Evolutionary conservation across 208 protist genomes (phyloP).

Genomic region (Leptomonas pyrrhocoris): DNA sequence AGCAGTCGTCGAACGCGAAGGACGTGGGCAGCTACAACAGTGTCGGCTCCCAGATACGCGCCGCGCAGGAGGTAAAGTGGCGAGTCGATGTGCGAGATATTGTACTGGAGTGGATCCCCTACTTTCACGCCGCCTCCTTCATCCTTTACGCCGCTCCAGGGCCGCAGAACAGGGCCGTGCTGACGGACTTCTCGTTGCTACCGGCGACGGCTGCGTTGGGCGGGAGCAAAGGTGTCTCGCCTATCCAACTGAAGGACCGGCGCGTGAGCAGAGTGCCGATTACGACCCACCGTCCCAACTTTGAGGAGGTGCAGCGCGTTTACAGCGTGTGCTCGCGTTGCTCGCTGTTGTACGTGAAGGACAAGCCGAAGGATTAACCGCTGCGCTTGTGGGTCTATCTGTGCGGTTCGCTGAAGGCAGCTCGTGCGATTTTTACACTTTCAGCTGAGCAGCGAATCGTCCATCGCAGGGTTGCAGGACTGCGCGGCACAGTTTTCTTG

Average conservation of each 20-base stretch:
- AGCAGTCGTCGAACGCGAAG: conserved; percentile 86
- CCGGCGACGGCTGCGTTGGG: conserved; percentile 13
- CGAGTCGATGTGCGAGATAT: conserved; percentile 75
- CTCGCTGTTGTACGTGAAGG: conserved; percentile 50
- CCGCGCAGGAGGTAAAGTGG: conserved; percentile 88
- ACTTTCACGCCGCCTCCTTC: conserved; percentile 69
- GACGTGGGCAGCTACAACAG: conserved; percentile 78
- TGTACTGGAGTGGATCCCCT: conserved; percentile 71
- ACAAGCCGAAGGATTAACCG: conserved; percentile 5
- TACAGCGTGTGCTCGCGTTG: conserved; percentile 54
- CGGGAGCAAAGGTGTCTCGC: conserved; percentile 42
- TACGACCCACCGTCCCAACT: conserved; percentile 82
- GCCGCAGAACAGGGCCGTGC: conserved; percentile 78
- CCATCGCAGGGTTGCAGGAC: too few species aligned
- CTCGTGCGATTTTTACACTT: too few species aligned
- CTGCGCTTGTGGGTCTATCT: too few species aligned
- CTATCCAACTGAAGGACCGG: conserved; percentile 67
- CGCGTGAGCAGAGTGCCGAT: conserved; percentile 80
- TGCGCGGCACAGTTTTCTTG: too few species aligned
- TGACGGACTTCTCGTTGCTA: conserved; percentile 66
- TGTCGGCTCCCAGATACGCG: conserved; percentile 85
- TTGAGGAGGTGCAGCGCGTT: conserved; percentile 85
- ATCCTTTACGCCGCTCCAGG: conserved; percentile 88
- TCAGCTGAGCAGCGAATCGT: too few species aligned
- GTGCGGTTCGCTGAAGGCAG: too few species aligned